Evolutionary conservation across 306 rosid genomes (phyloP).

Genomic region (Dalbergia cultrata): DNA sequence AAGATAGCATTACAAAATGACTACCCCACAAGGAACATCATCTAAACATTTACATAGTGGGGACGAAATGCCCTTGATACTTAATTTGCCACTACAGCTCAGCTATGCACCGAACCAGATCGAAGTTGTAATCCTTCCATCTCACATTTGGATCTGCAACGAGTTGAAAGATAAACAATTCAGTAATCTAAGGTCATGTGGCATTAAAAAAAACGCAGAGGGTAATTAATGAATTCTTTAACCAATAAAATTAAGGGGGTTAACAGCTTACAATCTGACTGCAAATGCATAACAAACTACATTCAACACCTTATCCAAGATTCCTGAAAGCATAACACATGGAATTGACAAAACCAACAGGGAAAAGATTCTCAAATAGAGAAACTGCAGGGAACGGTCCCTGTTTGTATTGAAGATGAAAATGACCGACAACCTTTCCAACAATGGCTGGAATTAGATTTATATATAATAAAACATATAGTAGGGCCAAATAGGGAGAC

Average conservation of each 20-base stretch:
- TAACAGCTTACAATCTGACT: slow-evolving; percentile 48
- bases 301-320: slow-evolving; percentile 47
- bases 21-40: slow-evolving; percentile 54
- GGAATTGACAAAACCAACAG: slow-evolving; percentile 46
- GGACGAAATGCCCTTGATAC: slow-evolving; percentile 50
- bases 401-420: slow-evolving; percentile 43
- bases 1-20: slow-evolving; percentile 53
- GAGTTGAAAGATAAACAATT: slow-evolving; percentile 43
- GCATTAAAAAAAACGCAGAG: slow-evolving; percentile 46
- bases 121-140: slow-evolving; percentile 44
- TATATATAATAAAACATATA: slow-evolving; percentile 13
- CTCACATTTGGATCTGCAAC: slow-evolving; percentile 57
- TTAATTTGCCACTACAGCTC: slow-evolving; percentile 54
- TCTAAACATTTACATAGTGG: slow-evolving; percentile 51
- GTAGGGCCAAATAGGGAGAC: slow-evolving; percentile 58
- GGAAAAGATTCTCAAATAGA: slow-evolving; percentile 61
- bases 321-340: slow-evolving; percentile 44
- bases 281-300: slow-evolving; percentile 40
- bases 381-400: slow-evolving; percentile 47
- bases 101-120: slow-evolving; percentile 50
- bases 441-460: slow-evolving; percentile 36
- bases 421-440: slow-evolving; percentile 63
- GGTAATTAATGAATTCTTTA: slow-evolving; percentile 47
- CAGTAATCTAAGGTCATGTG: slow-evolving; percentile 51
- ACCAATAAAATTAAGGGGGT: neutral